These are phyloP conservation scores for Alopecurus myosuroides DNA, from an alignment of 176 grass and related monocot genomes.

Conservation along the genomic window DNA sequence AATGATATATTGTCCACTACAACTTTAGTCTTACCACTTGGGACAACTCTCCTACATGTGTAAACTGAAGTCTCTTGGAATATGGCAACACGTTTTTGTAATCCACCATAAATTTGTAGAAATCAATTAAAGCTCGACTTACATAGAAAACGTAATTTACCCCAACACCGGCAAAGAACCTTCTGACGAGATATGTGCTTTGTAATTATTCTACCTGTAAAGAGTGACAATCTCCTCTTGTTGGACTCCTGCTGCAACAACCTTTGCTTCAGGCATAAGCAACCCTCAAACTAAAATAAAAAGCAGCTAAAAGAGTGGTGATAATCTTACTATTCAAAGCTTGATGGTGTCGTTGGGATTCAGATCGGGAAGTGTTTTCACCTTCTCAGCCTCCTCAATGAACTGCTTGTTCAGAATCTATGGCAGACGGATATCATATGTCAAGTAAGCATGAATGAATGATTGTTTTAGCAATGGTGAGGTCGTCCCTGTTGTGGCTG, in stretches of 20 bases:
- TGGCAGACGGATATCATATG: too few relatives aligned
- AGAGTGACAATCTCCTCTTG: conserved; percentile 75
- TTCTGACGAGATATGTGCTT: conserved; percentile 80
- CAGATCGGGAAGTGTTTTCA: conserved; percentile 61
- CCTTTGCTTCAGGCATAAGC: too few relatives aligned
- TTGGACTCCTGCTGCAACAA: conserved; percentile 68
- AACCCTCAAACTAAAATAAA: conserved; percentile 13
- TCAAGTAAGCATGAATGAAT: too few relatives aligned
- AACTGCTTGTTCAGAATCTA: conserved; percentile 86
- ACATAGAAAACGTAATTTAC: conserved; percentile 97
- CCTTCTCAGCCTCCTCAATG: conserved; percentile 74
- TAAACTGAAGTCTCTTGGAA: too few relatives aligned
- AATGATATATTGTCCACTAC: too few relatives aligned
- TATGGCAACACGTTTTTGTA: too few relatives aligned
- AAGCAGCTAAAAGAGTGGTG: background rate
- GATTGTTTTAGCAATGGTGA: too few relatives aligned
- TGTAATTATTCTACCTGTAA: conserved; percentile 87
- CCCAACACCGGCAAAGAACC: conserved; percentile 75
- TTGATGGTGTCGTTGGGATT: conserved; percentile 77
- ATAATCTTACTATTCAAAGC: conserved; percentile 69
- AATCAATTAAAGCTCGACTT: conserved; percentile 35
- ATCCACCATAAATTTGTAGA: background rate
- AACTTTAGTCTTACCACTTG: too few relatives aligned
- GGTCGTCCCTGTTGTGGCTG: too few relatives aligned
- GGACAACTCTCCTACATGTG: too few relatives aligned